Evolutionary conservation across 768 basidiomycete genomes (phyloP), one percentile per base, ranked within the genome.

Genomic region (Rhodotorula diobovata): DNA sequence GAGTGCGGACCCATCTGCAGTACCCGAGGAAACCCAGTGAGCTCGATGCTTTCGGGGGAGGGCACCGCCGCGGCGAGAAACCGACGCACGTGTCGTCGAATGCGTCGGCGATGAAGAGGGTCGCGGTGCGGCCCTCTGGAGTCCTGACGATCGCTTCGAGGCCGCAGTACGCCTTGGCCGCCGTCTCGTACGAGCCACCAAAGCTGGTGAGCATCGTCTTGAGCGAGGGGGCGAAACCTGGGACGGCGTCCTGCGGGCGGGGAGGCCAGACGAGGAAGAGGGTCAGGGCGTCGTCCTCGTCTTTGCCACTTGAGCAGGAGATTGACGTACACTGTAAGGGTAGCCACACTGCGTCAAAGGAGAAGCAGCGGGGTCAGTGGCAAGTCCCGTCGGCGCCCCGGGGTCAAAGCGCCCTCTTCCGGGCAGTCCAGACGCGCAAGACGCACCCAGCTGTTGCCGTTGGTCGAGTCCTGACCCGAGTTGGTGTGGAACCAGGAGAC

Each of bases 191-290:
- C 54, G 64, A 58, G 39, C 71, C 70, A 18, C 65, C 63, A 34
- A 76, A 74, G 68, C 70, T 76, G 56, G n/a, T 34, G 43, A 71
- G 60, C 77, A 78, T 78, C 20, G 77, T 75, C 9, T 53, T 39
- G 60, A 76, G 51, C 18, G 66, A 63, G 30, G 74, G 73, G 30
- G 77, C 77, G 37, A 76, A 70, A 59, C 75, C 76, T 10, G 64
- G 68, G 48, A 71, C 64, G 54, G 48, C 46, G 64, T 77, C 68
- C 43, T 50, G 48, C 48, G 70, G 25, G 51, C 11, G n/a, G n/a
- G n/a, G 60, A 15, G 14, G 45, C 12, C 7, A 46, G 45, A 32
- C 21, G 60, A 35, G 51, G 45, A 32, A 4, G 60, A 35, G 51
- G 51, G 21, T 50, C 21, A 50, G 48, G 3, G 28, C 48, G 48